Evolutionary conservation across 208 protist genomes (phyloP).

Genomic region (Crithidia expoeki): DNA sequence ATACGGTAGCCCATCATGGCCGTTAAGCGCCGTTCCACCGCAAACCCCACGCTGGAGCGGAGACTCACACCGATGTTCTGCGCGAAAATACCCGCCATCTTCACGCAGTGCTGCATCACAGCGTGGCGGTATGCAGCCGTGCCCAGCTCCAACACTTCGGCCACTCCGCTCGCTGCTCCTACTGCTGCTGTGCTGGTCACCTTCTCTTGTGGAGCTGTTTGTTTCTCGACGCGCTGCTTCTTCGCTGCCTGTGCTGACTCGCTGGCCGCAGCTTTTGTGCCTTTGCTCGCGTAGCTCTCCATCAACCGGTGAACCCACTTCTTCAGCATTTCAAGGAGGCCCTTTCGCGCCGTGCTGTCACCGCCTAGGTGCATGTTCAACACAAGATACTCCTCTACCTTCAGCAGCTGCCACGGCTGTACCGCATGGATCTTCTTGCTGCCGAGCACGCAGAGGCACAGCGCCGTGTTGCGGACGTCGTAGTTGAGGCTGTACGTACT

Average conservation of each 20-base stretch:
- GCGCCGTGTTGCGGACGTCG: conserved; percentile 70
- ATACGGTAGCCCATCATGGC: conserved; percentile 54
- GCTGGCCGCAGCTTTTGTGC: neutral
- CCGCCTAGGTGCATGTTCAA: conserved; percentile 85
- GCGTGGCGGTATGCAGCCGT: conserved; percentile 23
- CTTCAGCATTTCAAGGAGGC: conserved; percentile 60
- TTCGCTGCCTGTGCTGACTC: conserved; percentile 1
- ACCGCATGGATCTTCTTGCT: conserved; percentile 63
- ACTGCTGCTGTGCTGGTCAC: neutral
- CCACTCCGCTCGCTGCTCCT: neutral
- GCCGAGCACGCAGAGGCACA: conserved; percentile 71
- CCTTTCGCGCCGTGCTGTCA: conserved; percentile 73
- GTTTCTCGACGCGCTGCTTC: conserved; percentile 1
- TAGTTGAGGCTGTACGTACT: conserved; percentile 53
- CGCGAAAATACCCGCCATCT: conserved; percentile 41
- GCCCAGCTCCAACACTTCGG: conserved; percentile 19
- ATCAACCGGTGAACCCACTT: conserved; percentile 74
- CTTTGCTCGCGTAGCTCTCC: conserved; percentile 42
- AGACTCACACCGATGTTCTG: conserved; percentile 58
- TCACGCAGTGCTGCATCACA: conserved; percentile 48
- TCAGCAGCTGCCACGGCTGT: conserved; percentile 60
- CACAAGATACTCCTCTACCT: conserved; percentile 78
- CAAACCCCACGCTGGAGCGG: conserved; percentile 32
- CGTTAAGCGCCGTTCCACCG: conserved; percentile 68
- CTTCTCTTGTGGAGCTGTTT: neutral